phyloP scores from a whole-genome alignment of 306 rosid genomes.

The Sphenostylis stenocarpa region DNA sequence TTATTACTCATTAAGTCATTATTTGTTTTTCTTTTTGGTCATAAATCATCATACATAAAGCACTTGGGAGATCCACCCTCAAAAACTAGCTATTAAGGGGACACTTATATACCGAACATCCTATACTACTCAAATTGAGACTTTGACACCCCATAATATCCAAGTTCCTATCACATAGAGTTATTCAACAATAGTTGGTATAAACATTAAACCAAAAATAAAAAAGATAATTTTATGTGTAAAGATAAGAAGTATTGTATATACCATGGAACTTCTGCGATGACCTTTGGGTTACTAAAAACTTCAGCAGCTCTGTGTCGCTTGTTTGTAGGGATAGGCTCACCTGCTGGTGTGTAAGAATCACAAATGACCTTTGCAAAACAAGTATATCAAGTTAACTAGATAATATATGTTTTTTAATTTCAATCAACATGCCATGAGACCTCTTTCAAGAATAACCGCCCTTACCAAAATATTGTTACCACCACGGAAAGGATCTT shows the following conservation, averaged over 20 bases:
- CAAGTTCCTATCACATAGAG: too few relatives aligned
- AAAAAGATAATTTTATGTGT: not conserved
- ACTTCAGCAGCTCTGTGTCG: slow-evolving; percentile 85
- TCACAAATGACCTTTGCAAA: slow-evolving; percentile 82
- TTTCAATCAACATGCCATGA: slow-evolving; percentile 23
- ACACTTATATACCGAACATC: too few relatives aligned
- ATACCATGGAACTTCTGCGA: slow-evolving; percentile 85
- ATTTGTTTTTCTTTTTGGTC: not conserved
- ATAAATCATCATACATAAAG: not conserved
- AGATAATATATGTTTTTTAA: slow-evolving; percentile 26
- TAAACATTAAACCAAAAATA: not conserved
- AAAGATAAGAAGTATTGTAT: slow-evolving; percentile 13
- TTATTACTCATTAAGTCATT: not conserved
- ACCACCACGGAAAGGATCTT: slow-evolving; percentile 98
- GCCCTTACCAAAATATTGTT: slow-evolving; percentile 90
- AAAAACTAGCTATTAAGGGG: not conserved
- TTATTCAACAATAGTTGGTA: not conserved
- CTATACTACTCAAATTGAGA: too few relatives aligned
- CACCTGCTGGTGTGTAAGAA: slow-evolving; percentile 85
- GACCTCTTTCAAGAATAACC: slow-evolving; percentile 23
- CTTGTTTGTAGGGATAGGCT: slow-evolving; percentile 97
- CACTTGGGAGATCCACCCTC: too few relatives aligned
- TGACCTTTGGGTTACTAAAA: slow-evolving; percentile 75
- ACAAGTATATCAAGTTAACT: slow-evolving; percentile 28
- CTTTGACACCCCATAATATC: too few relatives aligned